Percentiles rank a stretch among this genome's conserved stretches.
Evolutionary conservation across 768 basidiomycete species (phyloP).

Genomic region (Royoungia palumana): DNA sequence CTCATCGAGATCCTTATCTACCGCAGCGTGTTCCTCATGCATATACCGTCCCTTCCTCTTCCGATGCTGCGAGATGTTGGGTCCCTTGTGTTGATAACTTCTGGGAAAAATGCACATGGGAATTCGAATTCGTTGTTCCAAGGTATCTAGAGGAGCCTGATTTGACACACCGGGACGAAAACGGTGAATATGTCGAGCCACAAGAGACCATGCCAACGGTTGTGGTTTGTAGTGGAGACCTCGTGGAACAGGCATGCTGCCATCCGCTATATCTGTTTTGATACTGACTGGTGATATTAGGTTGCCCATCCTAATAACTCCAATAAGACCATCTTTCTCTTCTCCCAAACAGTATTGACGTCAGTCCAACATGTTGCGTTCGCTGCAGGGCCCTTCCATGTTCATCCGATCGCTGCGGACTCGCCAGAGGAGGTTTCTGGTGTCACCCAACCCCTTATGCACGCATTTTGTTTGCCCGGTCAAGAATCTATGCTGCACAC

Average conservation of each 20-base stretch:
- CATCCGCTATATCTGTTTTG: conserved; percentile 2
- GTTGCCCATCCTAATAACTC: conserved; percentile 92
- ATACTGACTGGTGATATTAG: conserved; percentile 37
- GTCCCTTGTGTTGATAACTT: conserved; percentile 94
- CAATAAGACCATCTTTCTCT: conserved; percentile 92
- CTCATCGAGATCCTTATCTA: conserved; percentile 13
- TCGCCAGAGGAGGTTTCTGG: conserved; percentile 59
- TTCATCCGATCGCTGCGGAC: conserved; percentile 66
- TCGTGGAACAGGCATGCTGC: conserved; percentile 80
- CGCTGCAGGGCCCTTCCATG: conserved; percentile 91
- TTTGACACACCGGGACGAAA: conserved; percentile 34
- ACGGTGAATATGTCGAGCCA: conserved; percentile 44
- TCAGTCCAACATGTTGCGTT: conserved; percentile 97
- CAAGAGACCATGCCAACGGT: conserved; percentile 70
- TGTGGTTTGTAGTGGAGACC: conserved; percentile 91
- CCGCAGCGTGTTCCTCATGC: conserved; percentile 86
- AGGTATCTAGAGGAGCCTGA: conserved; percentile 64
- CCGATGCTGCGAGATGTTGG: conserved; percentile 95
- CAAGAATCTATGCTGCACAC: conserved; percentile 67
- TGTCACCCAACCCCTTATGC: conserved; percentile 69
- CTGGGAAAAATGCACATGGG: conserved; percentile 98
- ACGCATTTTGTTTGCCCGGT: conserved; percentile 92
- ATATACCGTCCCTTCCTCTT: conserved; percentile 82
- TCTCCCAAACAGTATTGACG: conserved; percentile 79
- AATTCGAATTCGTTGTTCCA: conserved; percentile 94